These are phyloP conservation scores for Odonthalia washingtoniensis DNA, from an alignment of 31 red algal species.

Conservation along the genomic window DNA sequence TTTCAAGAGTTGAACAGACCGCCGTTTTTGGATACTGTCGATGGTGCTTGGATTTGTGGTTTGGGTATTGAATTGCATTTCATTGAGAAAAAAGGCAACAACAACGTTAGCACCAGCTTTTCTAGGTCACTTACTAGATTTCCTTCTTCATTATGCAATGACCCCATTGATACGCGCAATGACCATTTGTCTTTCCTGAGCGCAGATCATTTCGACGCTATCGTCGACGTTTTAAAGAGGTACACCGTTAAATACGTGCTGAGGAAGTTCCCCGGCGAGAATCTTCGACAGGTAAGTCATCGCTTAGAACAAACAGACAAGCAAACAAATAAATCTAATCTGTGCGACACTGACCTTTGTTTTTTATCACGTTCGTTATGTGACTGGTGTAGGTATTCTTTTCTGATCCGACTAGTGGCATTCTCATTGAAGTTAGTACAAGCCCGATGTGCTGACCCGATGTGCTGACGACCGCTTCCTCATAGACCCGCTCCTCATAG, in stretches of 20 bases:
- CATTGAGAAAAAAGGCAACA: constrained; percentile 13
- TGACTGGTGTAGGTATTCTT: constrained; percentile 14
- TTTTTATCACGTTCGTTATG: not conserved
- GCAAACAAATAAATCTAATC: no score
- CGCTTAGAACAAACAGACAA: not conserved
- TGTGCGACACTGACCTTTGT: not conserved
- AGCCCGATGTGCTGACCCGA: constrained; percentile 30
- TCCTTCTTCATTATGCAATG: not conserved
- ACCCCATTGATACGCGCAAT: constrained; percentile 15
- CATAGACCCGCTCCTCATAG: no score
- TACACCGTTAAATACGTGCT: constrained; percentile 21
- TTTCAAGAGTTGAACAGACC: constrained; percentile 26
- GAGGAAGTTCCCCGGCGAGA: not conserved
- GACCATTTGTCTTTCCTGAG: constrained; percentile 51
- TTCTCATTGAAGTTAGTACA: constrained; percentile 41
- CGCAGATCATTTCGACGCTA: constrained; percentile 26
- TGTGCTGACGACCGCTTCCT: no score
- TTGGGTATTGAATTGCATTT: constrained; percentile 45
- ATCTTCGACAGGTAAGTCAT: constrained; percentile 17
- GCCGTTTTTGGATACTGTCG: not conserved
- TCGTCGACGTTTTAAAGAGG: constrained; percentile 11
- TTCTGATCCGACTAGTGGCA: constrained; percentile 36
- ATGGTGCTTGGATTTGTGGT: constrained; percentile 49
- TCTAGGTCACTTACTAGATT: not conserved
- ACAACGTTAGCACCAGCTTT: not conserved